Conservation (phyloP, 176 grass and related monocot species). For the Avena atlantica region DNA sequence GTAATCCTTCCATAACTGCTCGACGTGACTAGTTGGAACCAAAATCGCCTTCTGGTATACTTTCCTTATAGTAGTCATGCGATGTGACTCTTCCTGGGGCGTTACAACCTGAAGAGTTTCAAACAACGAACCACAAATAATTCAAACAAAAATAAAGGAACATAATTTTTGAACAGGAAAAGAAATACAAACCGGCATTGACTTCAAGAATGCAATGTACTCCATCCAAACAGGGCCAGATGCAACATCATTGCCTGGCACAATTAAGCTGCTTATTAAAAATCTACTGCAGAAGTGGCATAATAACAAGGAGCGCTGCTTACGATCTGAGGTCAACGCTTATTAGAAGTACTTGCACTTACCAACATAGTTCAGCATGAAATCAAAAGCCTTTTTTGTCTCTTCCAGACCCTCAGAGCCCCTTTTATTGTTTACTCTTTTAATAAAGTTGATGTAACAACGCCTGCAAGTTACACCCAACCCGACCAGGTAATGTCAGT, state of each 20-base stretch:
- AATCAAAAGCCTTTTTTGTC: constrained; percentile 95
- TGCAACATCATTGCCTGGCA: constrained; percentile 80
- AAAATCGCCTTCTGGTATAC: constrained; percentile 97
- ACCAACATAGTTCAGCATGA: constrained; percentile 97
- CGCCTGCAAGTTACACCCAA: constrained; percentile 65
- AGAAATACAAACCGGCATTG: constrained; percentile 73
- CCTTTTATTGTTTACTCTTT: constrained; percentile 79
- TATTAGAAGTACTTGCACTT: constrained; percentile 17
- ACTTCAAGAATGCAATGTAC: constrained; percentile 93
- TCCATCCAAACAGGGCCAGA: constrained; percentile 98
- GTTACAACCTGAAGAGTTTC: constrained; percentile 61
- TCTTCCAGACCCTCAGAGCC: constrained; percentile 82
- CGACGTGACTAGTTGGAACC: constrained; percentile 87
- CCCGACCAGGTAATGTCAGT: constrained; percentile 17
- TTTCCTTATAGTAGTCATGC: constrained; percentile 88
- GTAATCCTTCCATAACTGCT: constrained; percentile 96
- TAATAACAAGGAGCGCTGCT: background rate
- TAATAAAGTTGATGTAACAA: constrained; percentile 92
- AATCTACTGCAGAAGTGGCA: background rate
- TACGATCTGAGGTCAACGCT: background rate
- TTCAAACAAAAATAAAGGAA: background rate
- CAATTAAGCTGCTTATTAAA: constrained; percentile 19
- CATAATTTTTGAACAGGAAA: constrained; percentile 38
- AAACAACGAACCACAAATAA: constrained; percentile 28
- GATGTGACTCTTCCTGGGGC: constrained; percentile 83